These are phyloP conservation scores for Chaetomium sp. DNA, from an alignment of 2,329 filamentous ascomycete species.

Conservation along the genomic window DNA sequence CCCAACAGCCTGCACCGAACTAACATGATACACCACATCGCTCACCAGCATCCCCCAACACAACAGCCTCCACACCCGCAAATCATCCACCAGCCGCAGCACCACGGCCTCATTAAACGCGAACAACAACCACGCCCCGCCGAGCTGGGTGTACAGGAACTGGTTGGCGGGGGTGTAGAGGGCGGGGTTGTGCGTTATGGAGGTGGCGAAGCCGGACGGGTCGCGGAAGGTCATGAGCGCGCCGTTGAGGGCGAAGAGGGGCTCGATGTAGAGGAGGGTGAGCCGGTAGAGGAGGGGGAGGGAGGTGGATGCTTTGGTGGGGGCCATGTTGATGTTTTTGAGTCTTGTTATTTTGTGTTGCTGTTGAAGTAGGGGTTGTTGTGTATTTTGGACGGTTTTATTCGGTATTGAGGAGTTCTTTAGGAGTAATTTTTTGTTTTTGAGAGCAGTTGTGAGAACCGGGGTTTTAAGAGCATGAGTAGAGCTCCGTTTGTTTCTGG, in stretches of 20 bases:
- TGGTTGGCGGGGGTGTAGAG: slow-evolving; percentile 19
- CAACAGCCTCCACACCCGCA: slow-evolving; percentile 31
- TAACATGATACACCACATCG: slow-evolving; percentile 27
- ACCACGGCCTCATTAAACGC: slow-evolving; percentile 34
- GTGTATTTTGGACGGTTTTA: no score
- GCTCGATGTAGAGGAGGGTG: slow-evolving; percentile 31
- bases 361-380: no score
- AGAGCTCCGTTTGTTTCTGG: no score
- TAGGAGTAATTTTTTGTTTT: no score
- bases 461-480: no score
- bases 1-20: slow-evolving; percentile 30
- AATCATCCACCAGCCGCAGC: slow-evolving; percentile 29
- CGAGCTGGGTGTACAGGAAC: slow-evolving; percentile 30
- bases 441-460: no score
- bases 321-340: background rate
- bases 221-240: slow-evolving; percentile 26
- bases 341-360: background rate
- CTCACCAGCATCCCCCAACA: slow-evolving; percentile 33
- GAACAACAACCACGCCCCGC: slow-evolving; percentile 31
- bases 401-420: no score
- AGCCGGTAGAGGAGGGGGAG: slow-evolving; percentile 30
- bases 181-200: slow-evolving; percentile 26
- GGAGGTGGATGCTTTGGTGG: slow-evolving; percentile 20
- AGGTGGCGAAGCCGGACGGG: slow-evolving; percentile 26
- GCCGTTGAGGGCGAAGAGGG: slow-evolving; percentile 30